Conservation (phyloP, 257 asterid species). For the Solanum paucissectum region DNA sequence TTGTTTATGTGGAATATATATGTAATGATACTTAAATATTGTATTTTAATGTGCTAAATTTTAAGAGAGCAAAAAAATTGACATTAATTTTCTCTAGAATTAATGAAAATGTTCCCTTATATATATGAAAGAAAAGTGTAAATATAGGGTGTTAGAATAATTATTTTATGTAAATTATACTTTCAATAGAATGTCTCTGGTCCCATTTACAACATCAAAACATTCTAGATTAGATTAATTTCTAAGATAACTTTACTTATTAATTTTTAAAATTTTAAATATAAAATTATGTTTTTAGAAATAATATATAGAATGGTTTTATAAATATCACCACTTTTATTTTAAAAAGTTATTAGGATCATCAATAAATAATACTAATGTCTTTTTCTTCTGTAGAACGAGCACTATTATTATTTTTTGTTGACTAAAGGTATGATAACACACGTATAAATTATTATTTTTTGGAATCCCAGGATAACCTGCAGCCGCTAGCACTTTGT, state of each 20-base stretch:
- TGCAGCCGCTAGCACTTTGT: no score
- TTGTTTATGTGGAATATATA: no score
- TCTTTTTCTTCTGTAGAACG: background rate
- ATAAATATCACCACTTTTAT: background rate
- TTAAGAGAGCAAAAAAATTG: no score
- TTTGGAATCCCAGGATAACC: no score
- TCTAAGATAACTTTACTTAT: background rate
- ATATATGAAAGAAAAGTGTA: no score
- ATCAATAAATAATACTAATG: background rate
- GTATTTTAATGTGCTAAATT: no score
- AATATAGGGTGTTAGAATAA: no score
- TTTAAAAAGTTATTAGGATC: background rate
- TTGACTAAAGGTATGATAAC: background rate
- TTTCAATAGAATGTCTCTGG: background rate
- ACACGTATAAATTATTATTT: no score
- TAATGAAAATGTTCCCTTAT: no score
- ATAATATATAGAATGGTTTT: background rate
- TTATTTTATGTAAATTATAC: no score
- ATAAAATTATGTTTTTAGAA: background rate
- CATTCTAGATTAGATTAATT: background rate
- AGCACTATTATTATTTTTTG: background rate
- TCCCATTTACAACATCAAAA: background rate
- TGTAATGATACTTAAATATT: no score
- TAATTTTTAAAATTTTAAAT: no score
- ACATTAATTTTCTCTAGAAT: background rate